These are phyloP conservation scores for Phyllachora maydis DNA, from an alignment of 2,329 filamentous ascomycete genomes.

Conservation along the genomic window DNA sequence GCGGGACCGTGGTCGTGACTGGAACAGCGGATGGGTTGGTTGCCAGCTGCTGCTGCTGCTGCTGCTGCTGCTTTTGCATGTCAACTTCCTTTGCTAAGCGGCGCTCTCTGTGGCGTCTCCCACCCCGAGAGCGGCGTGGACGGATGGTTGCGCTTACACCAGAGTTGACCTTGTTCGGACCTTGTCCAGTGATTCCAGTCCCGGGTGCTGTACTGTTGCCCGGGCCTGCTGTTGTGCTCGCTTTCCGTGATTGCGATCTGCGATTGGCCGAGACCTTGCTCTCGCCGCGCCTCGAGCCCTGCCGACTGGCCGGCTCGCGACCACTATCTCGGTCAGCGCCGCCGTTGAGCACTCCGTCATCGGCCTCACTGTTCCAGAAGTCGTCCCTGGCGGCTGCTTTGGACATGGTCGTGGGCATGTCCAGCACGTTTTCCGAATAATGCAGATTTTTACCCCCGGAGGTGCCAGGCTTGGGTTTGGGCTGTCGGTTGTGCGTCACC, in stretches of 20 bases:
- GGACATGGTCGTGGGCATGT: slow-evolving; percentile 22
- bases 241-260: slow-evolving; percentile 36
- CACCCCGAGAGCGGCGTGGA: slow-evolving; percentile 7
- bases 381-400: slow-evolving; percentile 18
- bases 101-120: slow-evolving; percentile 9
- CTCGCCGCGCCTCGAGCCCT: slow-evolving; percentile 26
- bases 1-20: slow-evolving; percentile 6
- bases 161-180: slow-evolving; percentile 26
- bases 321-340: slow-evolving; percentile 25
- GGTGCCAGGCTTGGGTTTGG: slow-evolving; percentile 42
- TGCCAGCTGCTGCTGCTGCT: no score
- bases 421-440: slow-evolving; percentile 78
- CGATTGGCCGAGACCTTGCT: slow-evolving; percentile 25
- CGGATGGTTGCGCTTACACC: slow-evolving; percentile 13
- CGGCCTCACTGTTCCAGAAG: slow-evolving; percentile 58
- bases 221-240: slow-evolving; percentile 20
- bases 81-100: slow-evolving; percentile 11
- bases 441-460: slow-evolving; percentile 78
- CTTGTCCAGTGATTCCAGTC: no score
- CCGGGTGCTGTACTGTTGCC: no score
- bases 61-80: slow-evolving; percentile 17
- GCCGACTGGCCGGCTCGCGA: slow-evolving; percentile 27
- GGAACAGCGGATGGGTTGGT: no score
- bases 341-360: slow-evolving; percentile 28
- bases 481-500: slow-evolving; percentile 65